Evolutionary conservation across 1,139 yeast genomes (phyloP), one percentile per base, ranked within the genome.

Genomic region (Suhomyces yuchorum): DNA sequence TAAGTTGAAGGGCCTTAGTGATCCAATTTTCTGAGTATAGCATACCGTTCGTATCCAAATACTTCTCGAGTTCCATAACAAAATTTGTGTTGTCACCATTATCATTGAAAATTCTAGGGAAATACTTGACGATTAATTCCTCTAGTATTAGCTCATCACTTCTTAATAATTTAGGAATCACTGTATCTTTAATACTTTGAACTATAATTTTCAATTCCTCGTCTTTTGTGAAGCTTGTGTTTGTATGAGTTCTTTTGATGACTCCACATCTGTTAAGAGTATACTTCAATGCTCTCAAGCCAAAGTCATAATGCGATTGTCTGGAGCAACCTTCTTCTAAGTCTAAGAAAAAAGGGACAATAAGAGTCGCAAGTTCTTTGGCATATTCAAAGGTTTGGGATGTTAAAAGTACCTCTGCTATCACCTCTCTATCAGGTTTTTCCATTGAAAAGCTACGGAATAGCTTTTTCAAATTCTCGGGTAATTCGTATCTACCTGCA

Each of bases 271-370:
- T 75, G 4, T 73, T 65, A 37, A 92, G 65, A 0, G 85, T 81
- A 40, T 82, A 75, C 60, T 91, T 92, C 48, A 92, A 65, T 0
- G 96, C 85, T 50, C 97, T 75, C 37, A 92, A 70, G 0, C 98
- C 97, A 74, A 93, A 93, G 59, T 93, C 97, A 59, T 93, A 93
- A 62, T 92, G 98, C 2, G 68, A 59, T 59, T 90, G 97, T 0
- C 55, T 33, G 0, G 89, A 75, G 9, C 82, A 65, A 0, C 52
- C 43, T 0, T 26, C 19, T 4, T 64, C 61, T 26, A 92, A 61
- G 1, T 63, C 67, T 1, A 59, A 55, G 56, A 90, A 86, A 43
- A 88, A 74, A 0, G 81, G 77, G 0, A 87, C 89, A 30, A 88
- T 66, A 6, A 64, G 61, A 1, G 55, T 42, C 0, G 96, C 68